Percentiles rank a stretch among this genome's conserved stretches.
Evolutionary conservation across 2,329 filamentous ascomycete genomes (phyloP).

Genomic region (Coniochaeta ligniaria): DNA sequence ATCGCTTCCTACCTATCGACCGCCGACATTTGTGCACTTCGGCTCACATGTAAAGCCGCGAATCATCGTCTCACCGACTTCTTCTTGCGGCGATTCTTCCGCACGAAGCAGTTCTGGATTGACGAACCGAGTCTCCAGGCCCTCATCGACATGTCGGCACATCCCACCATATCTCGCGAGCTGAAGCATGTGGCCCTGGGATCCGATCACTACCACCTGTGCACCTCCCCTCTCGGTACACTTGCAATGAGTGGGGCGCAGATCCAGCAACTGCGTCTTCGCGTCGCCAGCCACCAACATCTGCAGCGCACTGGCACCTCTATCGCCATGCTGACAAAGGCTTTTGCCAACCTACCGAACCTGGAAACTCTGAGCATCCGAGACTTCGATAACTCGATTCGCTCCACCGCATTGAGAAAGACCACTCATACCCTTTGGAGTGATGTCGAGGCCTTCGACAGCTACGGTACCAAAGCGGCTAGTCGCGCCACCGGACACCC

Average conservation of each 20-base stretch:
- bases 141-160: conserved; percentile 41
- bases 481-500: conserved; percentile 18
- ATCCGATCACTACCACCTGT: conserved; percentile 28
- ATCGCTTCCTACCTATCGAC: conserved; percentile 48
- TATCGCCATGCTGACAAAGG: conserved; percentile 45
- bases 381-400: conserved; percentile 55
- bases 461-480: conserved; percentile 42
- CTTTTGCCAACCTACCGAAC: conserved; percentile 46
- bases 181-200: conserved; percentile 44
- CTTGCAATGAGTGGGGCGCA: not conserved
- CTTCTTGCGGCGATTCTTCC: conserved; percentile 57
- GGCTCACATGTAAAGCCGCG: conserved; percentile 45
- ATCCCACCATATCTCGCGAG: conserved; percentile 29
- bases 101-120: conserved; percentile 59
- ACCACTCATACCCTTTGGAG: not conserved
- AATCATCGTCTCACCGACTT: too few species aligned
- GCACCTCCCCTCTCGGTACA: too few species aligned
- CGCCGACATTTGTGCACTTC: conserved; percentile 45
- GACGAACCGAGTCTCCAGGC: conserved; percentile 47
- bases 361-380: conserved; percentile 51
- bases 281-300: conserved; percentile 13
- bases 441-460: conserved; percentile 34
- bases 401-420: too few species aligned
- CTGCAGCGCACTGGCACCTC: conserved; percentile 38
- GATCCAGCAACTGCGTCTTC: not conserved